Evolutionary conservation across 2,329 filamentous ascomycete species (phyloP).

Genomic region (Neonectria ditissima): DNA sequence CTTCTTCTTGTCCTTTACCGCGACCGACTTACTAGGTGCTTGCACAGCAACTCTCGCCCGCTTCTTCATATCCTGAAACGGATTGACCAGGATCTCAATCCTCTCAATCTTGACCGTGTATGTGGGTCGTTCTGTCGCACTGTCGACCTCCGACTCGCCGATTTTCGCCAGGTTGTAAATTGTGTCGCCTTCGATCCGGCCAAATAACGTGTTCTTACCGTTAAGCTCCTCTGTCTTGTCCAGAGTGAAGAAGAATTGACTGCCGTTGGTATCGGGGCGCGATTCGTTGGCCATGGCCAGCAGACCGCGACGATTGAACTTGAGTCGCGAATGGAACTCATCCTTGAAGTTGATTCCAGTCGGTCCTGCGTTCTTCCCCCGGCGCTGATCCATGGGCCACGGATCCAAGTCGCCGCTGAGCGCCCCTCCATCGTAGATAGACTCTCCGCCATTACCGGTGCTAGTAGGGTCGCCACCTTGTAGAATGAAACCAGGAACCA

Average conservation of each 20-base stretch:
- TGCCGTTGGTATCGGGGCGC: conserved; percentile 82
- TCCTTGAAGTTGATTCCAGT: conserved; percentile 76
- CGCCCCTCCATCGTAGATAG: conserved; percentile 88
- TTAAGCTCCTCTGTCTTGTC: conserved; percentile 87
- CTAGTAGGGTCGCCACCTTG: conserved; percentile 96
- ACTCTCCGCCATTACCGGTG: conserved; percentile 90
- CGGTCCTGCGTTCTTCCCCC: conserved; percentile 70
- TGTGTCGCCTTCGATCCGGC: conserved; percentile 89
- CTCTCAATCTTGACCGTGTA: conserved; percentile 85
- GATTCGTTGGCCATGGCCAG: conserved; percentile 97
- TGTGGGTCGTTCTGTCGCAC: conserved; percentile 82
- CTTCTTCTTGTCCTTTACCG: conserved; percentile 69
- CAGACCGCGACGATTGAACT: conserved; percentile 90
- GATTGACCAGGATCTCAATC: conserved; percentile 82
- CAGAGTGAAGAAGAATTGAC: conserved; percentile 97
- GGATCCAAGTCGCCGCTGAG: conserved; percentile 79
- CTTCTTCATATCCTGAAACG: conserved; percentile 84
- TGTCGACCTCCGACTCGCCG: conserved; percentile 85
- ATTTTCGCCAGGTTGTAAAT: conserved; percentile 97
- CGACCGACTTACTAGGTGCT: conserved; percentile 51
- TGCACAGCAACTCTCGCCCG: conserved; percentile 68
- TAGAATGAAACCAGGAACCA: conserved; percentile 91
- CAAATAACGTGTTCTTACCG: conserved; percentile 93
- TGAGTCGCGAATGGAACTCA: conserved; percentile 91
- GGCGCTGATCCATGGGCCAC: conserved; percentile 74